Conservation (phyloP, 306 rosid genomes). For the Gastrolobium villosum region DNA sequence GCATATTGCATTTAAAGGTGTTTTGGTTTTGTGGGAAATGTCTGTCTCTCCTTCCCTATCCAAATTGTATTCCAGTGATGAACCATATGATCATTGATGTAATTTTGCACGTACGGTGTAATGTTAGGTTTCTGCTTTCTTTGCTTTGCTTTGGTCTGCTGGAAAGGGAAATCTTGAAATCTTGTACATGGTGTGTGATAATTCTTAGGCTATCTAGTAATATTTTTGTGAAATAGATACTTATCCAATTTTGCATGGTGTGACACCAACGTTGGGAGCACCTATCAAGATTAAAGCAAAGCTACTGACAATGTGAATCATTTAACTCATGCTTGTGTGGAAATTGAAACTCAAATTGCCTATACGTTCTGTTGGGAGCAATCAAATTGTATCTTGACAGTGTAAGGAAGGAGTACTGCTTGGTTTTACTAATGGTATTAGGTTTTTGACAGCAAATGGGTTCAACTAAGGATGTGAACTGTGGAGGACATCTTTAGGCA, state of each 20-base stretch:
- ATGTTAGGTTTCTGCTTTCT: conserved; percentile 58
- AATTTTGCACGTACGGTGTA: conserved; percentile 62
- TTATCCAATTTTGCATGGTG: conserved; percentile 52
- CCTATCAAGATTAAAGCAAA: conserved; percentile 39
- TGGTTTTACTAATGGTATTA: conserved; percentile 6
- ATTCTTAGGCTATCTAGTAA: conserved; percentile 75
- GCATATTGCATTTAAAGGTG: conserved; percentile 58
- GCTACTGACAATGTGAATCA: conserved; percentile 39
- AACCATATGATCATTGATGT: conserved; percentile 60
- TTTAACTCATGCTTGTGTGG: neutral
- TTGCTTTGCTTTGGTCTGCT: conserved; percentile 51
- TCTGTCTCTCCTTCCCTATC: conserved; percentile 46
- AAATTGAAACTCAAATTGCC: conserved; percentile 34
- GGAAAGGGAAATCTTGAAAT: conserved; percentile 58
- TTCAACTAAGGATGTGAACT: neutral
- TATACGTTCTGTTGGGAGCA: neutral
- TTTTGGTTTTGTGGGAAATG: conserved; percentile 57
- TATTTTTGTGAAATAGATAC: conserved; percentile 55
- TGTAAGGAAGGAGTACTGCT: neutral
- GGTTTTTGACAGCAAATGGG: neutral
- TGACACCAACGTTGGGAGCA: conserved; percentile 35
- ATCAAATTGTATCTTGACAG: conserved; percentile 6
- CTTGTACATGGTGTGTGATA: conserved; percentile 78
- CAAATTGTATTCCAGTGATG: conserved; percentile 58
- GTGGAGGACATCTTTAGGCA: neutral